Base-by-base conservation (phyloP, 352 stramenopile species). In the Globisporangium alternatum region DNA sequence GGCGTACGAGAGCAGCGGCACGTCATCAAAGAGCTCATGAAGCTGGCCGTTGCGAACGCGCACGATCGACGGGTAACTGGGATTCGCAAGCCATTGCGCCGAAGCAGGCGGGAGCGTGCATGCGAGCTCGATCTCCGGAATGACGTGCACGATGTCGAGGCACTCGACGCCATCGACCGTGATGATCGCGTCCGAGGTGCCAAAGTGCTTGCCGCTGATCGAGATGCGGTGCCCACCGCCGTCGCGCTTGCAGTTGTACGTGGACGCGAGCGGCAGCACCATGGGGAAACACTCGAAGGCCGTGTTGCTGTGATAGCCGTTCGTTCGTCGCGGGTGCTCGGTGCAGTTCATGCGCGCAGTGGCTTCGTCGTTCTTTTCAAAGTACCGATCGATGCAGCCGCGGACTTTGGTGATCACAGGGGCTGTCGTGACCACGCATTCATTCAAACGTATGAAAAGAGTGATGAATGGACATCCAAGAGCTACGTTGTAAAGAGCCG, bases 351-450 rank as follows among this genome's bases (percentile, higher is more conserved):
- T 76, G 3, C 43, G 15, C 2, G 72, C 61, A 9, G 56, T 48
- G 2, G 25, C 21, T 19, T 66, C 70, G 22, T 68, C 69, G 5
- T 62, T 49, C 47, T 48, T 37, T 15, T 75, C 54, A 47, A 78
- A 91, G 64, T 89, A 94, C 28, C 81, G 77, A 64, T 94, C 83
- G 52, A 94, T 88, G 53, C 85, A 94, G 1, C 83, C 85, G 4
- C 80, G 81, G n/a, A 94, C 81, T 66, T 90, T 87, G 19, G 76
- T 82, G 55, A 92, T 75, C 9, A 89, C 69, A 19, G 83, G 83
- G 3, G 85, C 83, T 83, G 43, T 48, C 5, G 17, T 48, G 3
- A 6, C 43, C 43, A 48, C 17, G 21, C 43, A 48, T 48, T 48
- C 43, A 48, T 41, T 41, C 35, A 41, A 9, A 41, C 9, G 35